Percentiles rank a stretch among this genome's conserved stretches.
phyloP scores from a whole-genome alignment of 2,329 filamentous ascomycete genomes.

The Pezicula neosporulosa region DNA sequence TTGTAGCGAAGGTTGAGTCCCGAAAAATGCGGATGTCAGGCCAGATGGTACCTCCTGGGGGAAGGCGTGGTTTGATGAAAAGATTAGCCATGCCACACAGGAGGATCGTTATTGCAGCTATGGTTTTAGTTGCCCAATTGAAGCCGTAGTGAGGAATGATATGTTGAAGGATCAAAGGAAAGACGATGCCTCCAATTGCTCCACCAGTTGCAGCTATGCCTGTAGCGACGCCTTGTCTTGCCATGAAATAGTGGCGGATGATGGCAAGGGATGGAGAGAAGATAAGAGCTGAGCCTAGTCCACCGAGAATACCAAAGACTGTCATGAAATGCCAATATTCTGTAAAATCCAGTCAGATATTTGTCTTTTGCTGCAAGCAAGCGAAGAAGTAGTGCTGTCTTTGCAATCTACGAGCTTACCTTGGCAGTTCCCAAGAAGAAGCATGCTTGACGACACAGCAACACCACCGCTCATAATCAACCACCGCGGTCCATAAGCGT shows the following conservation, averaged over 20 bases:
- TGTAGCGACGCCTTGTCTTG: slow-evolving; percentile 72
- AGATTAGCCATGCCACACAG: slow-evolving; percentile 28
- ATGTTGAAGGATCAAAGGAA: slow-evolving; percentile 40
- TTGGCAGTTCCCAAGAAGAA: slow-evolving; percentile 52
- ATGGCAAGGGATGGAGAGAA: slow-evolving; percentile 80
- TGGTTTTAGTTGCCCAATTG: background rate
- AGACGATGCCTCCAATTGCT: slow-evolving; percentile 65
- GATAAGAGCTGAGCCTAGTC: slow-evolving; percentile 71
- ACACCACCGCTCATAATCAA: slow-evolving; percentile 7
- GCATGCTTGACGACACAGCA: slow-evolving; percentile 11
- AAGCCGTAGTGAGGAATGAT: background rate
- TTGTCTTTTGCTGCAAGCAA: background rate
- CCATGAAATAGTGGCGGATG: slow-evolving; percentile 77
- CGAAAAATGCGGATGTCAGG: background rate
- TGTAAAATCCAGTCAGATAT: background rate
- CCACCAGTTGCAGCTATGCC: slow-evolving; percentile 76
- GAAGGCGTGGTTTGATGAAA: background rate
- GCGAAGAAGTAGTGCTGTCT: background rate
- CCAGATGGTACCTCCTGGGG: slow-evolving; percentile 1
- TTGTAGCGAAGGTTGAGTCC: background rate
- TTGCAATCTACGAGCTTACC: background rate
- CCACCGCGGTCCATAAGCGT: slow-evolving; percentile 53
- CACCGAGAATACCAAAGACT: slow-evolving; percentile 69
- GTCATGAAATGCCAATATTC: slow-evolving; percentile 50
- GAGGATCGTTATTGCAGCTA: background rate